Percentiles rank a stretch among this genome's conserved stretches.
phyloP scores from a whole-genome alignment of 2,329 filamentous ascomycete species.

The Emericellopsis cladophorae region DNA sequence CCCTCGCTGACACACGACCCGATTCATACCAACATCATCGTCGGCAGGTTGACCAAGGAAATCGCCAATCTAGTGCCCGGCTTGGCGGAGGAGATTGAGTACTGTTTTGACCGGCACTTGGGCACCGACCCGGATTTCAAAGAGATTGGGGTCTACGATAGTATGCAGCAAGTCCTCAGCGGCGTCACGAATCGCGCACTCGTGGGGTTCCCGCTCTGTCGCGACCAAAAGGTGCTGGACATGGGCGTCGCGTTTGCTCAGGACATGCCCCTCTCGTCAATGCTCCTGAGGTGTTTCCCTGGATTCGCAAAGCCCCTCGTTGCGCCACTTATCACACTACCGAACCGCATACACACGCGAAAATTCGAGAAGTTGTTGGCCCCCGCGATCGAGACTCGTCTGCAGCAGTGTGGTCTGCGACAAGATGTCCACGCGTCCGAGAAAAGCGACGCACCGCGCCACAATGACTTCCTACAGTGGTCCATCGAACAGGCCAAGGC shows the following conservation, averaged over 20 bases:
- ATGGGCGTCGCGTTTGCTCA: not conserved
- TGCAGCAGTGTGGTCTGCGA: not conserved
- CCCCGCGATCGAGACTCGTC: not conserved
- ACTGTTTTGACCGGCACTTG: not conserved
- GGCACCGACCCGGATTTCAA: not conserved
- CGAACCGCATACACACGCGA: not conserved
- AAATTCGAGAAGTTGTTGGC: not conserved
- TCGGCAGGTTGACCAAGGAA: not conserved
- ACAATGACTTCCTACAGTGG: conserved; percentile 5
- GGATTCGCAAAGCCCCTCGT: not conserved
- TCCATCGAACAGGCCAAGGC: conserved; percentile 3
- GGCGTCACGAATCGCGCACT: not conserved
- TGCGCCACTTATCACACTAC: not conserved
- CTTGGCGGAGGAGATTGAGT: not conserved
- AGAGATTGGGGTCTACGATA: not conserved
- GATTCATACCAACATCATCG: not conserved
- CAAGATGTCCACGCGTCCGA: not conserved
- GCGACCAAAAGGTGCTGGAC: not conserved
- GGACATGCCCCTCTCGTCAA: not conserved
- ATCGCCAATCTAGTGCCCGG: not conserved
- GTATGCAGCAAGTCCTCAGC: not conserved
- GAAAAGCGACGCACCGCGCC: not conserved
- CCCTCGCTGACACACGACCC: not conserved
- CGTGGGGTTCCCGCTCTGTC: not conserved
- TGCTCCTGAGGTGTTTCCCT: not conserved